Conservation (phyloP, 179 eudicot species). For the Beta lomatogona region DNA sequence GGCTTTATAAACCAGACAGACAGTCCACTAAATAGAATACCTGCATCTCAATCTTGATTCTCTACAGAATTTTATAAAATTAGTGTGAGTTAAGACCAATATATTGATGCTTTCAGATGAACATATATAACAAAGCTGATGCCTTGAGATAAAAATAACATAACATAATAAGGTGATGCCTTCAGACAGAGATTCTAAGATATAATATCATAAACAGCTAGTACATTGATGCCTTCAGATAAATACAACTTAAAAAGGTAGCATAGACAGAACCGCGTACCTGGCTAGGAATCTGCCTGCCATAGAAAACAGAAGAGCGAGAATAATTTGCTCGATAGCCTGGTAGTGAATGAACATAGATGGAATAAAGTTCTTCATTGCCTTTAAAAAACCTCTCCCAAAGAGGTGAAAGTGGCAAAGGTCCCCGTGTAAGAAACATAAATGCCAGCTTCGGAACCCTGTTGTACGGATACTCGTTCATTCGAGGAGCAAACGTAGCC, state of each 20-base stretch:
- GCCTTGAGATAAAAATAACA: neutral
- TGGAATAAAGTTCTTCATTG: conserved; percentile 60
- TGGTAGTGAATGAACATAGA: conserved; percentile 80
- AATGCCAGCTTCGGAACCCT: conserved; percentile 85
- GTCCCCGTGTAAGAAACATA: conserved; percentile 92
- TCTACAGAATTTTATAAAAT: neutral
- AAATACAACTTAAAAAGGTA: neutral
- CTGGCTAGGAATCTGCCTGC: conserved; percentile 86
- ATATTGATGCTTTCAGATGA: neutral
- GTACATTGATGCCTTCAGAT: neutral
- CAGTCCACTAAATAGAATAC: neutral
- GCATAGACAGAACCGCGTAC: conserved; percentile 34
- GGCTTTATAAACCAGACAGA: neutral
- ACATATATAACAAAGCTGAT: neutral
- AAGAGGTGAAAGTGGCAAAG: conserved; percentile 76
- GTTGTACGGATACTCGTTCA: conserved; percentile 63
- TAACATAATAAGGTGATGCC: neutral
- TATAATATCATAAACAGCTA: neutral
- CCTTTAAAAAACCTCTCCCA: conserved; percentile 88
- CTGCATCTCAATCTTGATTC: neutral
- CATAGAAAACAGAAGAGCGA: conserved; percentile 69
- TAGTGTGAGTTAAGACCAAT: neutral
- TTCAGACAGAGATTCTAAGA: neutral
- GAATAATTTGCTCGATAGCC: conserved; percentile 53
- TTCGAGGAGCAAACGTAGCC: conserved; percentile 66